Evolutionary conservation across 257 asterid genomes (phyloP), one percentile per base, ranked within the genome.

Genomic region (Echites panduratus): DNA sequence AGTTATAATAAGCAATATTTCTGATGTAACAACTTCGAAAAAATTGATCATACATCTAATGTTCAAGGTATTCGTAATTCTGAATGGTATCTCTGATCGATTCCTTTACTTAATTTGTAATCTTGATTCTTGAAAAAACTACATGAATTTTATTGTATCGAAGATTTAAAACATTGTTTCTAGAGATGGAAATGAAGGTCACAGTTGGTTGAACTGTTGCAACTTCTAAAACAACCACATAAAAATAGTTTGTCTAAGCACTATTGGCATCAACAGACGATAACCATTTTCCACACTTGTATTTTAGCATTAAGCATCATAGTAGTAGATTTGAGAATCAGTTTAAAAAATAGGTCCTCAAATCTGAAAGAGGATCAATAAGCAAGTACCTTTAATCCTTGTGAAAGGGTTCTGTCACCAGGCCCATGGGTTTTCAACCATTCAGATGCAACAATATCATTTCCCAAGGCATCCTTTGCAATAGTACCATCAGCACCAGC

Each of bases 391-490:
- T 86, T 91, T 80, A 94, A 72, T 58, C 97, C 97, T 74, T 91
- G 93, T 0, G 97, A 79, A 68, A 94, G 98, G 78, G 99, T 91
- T 41, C 97, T 82, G 70, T 90, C 92, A 43, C 96, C 96, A 26
- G 97, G 98, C 27, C 92, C 85, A 45, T 93, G 97, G 69, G 63
- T 86, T 70, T 83, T 79, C 75, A 93, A 85, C 96, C 97, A 94
- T 62, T 73, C 90, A 0, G 61, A 79, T 0, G 88, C 99, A 70
- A 88, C 5, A 11, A 94, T 87, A 73, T 94, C 99, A 57, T 91
- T 91, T 29, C 99, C 98, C 53, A 88, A 66, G 13, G 96, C 97
- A 83, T 91, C 97, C 81, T 89, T 94, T n/a, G 99, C 99, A 11
- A 79, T 63, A 5, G 48, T 78, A 70, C 99, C 87, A 6, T 81